phyloP scores from a whole-genome alignment of 768 basidiomycete genomes.

The Macrolepiota albuminosa region DNA sequence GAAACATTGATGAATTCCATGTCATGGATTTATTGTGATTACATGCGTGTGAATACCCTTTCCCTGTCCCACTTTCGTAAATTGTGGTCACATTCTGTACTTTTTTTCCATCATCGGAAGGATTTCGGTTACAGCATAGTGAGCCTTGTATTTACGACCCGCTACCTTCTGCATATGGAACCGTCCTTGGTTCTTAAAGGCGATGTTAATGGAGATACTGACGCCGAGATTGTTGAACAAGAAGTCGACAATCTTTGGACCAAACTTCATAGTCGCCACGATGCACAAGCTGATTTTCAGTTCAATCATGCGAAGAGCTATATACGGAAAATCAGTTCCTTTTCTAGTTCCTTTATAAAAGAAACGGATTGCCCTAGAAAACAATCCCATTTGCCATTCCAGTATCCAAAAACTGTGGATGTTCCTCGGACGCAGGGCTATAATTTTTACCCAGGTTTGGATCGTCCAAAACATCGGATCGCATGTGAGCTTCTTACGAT shows the following conservation, averaged over 20 bases:
- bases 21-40: background rate
- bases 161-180: background rate
- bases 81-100: background rate
- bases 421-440: conserved; percentile 6
- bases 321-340: background rate
- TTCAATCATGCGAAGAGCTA: background rate
- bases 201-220: background rate
- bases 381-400: background rate
- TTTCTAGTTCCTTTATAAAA: background rate
- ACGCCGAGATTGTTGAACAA: background rate
- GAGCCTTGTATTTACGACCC: no score
- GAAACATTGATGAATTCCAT: conserved; percentile 25
- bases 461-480: background rate
- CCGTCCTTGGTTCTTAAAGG: background rate
- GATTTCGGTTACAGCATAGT: background rate
- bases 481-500: background rate
- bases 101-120: conserved; percentile 7
- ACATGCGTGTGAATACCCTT: background rate
- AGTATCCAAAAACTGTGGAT: background rate
- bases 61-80: background rate
- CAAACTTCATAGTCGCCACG: background rate
- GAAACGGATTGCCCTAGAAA: background rate
- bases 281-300: background rate
- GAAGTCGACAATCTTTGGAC: background rate
- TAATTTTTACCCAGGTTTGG: background rate